Base-by-base conservation (phyloP, 2,329 filamentous ascomycete species). In the Colletotrichum costaricense region DNA sequence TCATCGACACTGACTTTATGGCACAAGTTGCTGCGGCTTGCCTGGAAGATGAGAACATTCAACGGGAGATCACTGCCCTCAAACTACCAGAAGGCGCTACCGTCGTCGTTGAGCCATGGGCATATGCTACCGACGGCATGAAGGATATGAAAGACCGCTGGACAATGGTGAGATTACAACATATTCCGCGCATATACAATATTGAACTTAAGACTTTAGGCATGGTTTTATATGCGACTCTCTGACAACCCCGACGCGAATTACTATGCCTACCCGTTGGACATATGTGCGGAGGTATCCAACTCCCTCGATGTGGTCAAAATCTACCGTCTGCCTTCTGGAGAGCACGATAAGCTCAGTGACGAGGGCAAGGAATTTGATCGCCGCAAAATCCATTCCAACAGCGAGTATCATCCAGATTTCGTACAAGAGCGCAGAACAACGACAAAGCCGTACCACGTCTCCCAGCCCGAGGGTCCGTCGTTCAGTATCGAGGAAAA, bases 251-350 rank as follows among this genome's bases (percentile, higher is more conserved):
- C 79, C 0, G 87, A 90, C 68, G 84, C 87, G 42, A 90, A 91
- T 76, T 86, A 88, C 78, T 90, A 90, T 75, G 88, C 88, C 4
- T 90, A 90, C 67, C 89, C 89, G 0, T 82, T 90, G 9, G 85
- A 89, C 67, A 81, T 90, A 26, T 86, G 84, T 58, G 86, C 87
- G 8, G 87, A 90, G 76, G 83, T 87, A 60, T 87, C 86, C 8
- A 84, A 87, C 73, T 78, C 86, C 2, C 80, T 90, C 3, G 76
- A 86, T 33, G 86, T 90, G 4, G 85, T 84, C 70, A 85, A 87
- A 69, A 83, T 90, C 63, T 85, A 87, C 74, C 83, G 84, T 46
- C 83, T 90, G 9, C 85, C 86, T 19, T 81, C 85, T 1, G 81
- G 83, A 1, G 76, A 80, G 1, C 76, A 83, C 11, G 82, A 85